Evolutionary conservation across 2,329 filamentous ascomycete species (phyloP).

Genomic region (Fusarium setosum): DNA sequence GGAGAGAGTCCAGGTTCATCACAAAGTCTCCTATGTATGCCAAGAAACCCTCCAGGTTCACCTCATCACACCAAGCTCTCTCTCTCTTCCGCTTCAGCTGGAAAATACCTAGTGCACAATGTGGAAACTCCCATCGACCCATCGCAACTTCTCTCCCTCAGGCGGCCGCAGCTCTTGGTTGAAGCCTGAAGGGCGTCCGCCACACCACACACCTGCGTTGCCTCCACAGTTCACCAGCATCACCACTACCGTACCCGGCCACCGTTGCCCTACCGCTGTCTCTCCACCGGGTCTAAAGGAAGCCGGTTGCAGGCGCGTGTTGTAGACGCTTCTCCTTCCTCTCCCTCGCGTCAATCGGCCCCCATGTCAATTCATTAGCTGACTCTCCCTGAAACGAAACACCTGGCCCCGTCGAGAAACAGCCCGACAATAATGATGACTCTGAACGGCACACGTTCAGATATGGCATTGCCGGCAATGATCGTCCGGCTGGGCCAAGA

Average conservation of each 20-base stretch:
- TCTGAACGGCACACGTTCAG: conserved; percentile 6
- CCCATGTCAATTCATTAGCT: conserved; percentile 16
- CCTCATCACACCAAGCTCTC: conserved; percentile 18
- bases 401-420: conserved; percentile 22
- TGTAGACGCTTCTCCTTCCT: conserved; percentile 11
- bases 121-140: conserved; percentile 15
- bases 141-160: conserved; percentile 14
- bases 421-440: conserved; percentile 19
- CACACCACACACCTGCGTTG: conserved; percentile 25
- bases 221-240: conserved; percentile 14
- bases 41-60: conserved; percentile 10
- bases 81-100: conserved; percentile 8
- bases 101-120: conserved; percentile 12
- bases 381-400: conserved; percentile 41
- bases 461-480: conserved; percentile 7
- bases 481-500: conserved; percentile 11
- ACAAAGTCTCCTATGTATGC: conserved; percentile 11
- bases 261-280: conserved; percentile 19
- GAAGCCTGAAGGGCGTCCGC: conserved; percentile 14
- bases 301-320: conserved; percentile 4
- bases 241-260: conserved; percentile 26
- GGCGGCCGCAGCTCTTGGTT: conserved; percentile 1
- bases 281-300: conserved; percentile 9
- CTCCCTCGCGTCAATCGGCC: conserved; percentile 15
- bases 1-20: conserved; percentile 5